Base-by-base conservation (phyloP, 1,139 yeast genomes). In the Candida sp. region DNA sequence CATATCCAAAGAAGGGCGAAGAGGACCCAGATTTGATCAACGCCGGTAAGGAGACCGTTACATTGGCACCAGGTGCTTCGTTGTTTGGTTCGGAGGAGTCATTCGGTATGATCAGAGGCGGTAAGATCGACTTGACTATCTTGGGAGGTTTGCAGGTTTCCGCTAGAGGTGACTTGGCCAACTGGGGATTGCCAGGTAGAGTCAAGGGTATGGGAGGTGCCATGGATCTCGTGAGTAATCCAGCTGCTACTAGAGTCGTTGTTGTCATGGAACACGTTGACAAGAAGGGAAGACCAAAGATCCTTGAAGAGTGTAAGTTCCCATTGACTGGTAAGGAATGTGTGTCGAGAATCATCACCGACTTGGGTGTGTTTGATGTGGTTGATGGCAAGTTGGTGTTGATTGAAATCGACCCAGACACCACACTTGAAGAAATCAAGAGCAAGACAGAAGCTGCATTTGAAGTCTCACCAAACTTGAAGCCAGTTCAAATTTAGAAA, bases 201-300 rank as follows among this genome's bases (percentile, higher is more conserved):
- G 75, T 79, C 48, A 77, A 76, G 61, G 84, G 84, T 30, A 79
- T 79, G 80, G 83, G 84, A 30, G 84, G 84, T n/a, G 84, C 83
- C 34, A 79, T 79, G 84, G 84, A 79, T 59, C 68, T 79, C 23
- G 83, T 77, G 3, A 73, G 82, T 30, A 77, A 78, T 56, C 81
- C 83, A 5, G 59, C 63, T 32, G 64, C 72, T 46, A 78, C 83
- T 7, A 63, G 70, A 50, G 83, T 79, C n/a, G 78, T 79, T 41
- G 79, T 78, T 9, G 68, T 77, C 45, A 78, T 77, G 69, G 83
- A 80, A 53, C 83, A 79, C 58, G 70, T 68, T 32, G 82, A 78
- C 58, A 73, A 70, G 59, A 72, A 75, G 60, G 82, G 82, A 33
- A 63, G 72, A 38, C 69, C 83, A 22, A 79, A 79, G 69, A 78